Conservation (phyloP, 176 grass and related monocot genomes). For the Secale cereale region DNA sequence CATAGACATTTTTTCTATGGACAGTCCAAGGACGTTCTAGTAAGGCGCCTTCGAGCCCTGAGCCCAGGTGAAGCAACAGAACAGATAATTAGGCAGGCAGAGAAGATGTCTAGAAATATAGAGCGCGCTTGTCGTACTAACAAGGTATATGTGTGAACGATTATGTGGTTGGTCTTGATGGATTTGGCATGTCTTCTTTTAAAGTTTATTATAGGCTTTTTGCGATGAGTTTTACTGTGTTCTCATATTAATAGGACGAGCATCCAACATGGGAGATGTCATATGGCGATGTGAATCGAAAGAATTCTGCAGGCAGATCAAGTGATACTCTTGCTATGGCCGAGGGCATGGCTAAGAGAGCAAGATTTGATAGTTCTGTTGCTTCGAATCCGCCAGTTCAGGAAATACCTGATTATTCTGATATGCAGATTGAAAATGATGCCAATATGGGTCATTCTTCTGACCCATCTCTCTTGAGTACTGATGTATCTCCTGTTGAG, state of each 20-base stretch:
- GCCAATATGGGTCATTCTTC: constrained; percentile 35
- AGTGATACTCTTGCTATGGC: constrained; percentile 45
- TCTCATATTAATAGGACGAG: constrained; percentile 48
- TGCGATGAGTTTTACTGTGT: constrained; percentile 17
- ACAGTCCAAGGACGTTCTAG: constrained; percentile 80
- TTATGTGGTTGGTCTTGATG: background rate
- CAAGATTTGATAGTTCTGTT: constrained; percentile 47
- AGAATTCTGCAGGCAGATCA: constrained; percentile 36
- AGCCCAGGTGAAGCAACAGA: constrained; percentile 89
- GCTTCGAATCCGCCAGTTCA: constrained; percentile 30
- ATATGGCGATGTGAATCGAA: constrained; percentile 50
- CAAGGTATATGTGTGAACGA: constrained; percentile 49
- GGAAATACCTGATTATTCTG: constrained; percentile 34
- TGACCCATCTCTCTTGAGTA: constrained; percentile 49
- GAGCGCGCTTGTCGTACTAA: constrained; percentile 63
- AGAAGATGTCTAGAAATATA: constrained; percentile 85
- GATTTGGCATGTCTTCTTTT: background rate
- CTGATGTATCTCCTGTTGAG: constrained; percentile 70
- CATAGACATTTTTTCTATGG: constrained; percentile 3
- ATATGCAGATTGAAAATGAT: constrained; percentile 39
- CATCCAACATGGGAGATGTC: constrained; percentile 40
- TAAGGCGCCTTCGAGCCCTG: constrained; percentile 57
- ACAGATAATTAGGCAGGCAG: constrained; percentile 84
- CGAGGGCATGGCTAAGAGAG: constrained; percentile 57
- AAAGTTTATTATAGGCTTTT: constrained; percentile 7